Evolutionary conservation across 2,329 filamentous ascomycete species (phyloP).

Genomic region (Akanthomyces dipterigenus): DNA sequence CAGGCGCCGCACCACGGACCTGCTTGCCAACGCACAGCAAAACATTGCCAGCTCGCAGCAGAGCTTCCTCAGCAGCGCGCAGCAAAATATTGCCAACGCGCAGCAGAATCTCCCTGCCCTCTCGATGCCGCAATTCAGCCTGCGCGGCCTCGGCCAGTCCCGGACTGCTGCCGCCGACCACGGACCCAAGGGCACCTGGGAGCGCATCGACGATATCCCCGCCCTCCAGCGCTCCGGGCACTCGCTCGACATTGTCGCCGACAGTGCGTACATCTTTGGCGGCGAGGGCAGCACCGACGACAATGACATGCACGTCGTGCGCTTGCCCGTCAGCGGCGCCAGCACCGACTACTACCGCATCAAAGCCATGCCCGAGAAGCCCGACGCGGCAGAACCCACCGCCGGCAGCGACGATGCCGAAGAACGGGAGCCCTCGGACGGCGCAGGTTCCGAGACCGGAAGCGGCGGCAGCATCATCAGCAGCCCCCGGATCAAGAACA

Average conservation of each 20-base stretch:
- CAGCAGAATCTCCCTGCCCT: conserved; percentile 38
- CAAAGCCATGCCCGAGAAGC: conserved; percentile 39
- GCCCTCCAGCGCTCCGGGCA: conserved; percentile 68
- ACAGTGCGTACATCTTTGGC: conserved; percentile 63
- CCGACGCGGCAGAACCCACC: conserved; percentile 21
- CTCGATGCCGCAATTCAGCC: conserved; percentile 18
- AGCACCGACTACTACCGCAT: conserved; percentile 54
- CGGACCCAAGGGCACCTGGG: conserved; percentile 49
- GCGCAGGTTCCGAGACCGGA: conserved; percentile 30
- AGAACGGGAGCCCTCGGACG: conserved; percentile 21
- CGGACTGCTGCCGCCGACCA: conserved; percentile 16
- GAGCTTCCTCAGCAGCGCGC: conserved; percentile 27
- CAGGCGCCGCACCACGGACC: conserved; percentile 48
- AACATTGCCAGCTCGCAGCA: conserved; percentile 41
- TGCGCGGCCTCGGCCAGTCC: not conserved
- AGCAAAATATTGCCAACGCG: conserved; percentile 34
- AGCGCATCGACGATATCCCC: conserved; percentile 46
- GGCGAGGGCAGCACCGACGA: conserved; percentile 68
- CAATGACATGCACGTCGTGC: conserved; percentile 63
- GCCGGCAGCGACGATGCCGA: conserved; percentile 13
- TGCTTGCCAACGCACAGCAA: conserved; percentile 32
- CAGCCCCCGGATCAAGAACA: conserved; percentile 24
- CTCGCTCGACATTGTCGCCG: conserved; percentile 52
- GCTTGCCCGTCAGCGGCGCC: conserved; percentile 50
- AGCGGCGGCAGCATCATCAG: conserved; percentile 3